Evolutionary conservation across 2,329 filamentous ascomycete genomes (phyloP), one percentile per base, ranked within the genome.

Genomic region (Lachnellula suecica): DNA sequence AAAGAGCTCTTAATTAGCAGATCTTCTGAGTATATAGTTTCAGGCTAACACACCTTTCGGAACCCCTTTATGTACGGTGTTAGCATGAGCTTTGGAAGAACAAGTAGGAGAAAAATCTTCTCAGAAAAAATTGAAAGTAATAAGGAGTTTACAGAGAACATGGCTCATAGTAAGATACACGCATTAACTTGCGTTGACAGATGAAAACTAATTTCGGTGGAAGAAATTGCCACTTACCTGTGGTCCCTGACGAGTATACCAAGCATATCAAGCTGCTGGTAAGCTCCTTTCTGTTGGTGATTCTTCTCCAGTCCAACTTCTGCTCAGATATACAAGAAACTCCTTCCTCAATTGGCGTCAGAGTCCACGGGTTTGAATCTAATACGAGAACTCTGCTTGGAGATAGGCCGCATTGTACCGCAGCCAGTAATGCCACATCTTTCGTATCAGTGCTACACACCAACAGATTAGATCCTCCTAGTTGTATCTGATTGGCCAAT

Each of bases 161-260:
- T n/a, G n/a, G n/a, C 69, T 69, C 27, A 77, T 73, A 11, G 57
- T 57, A 59, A 27, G 10, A 8, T 5, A 17, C 4, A 44, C n/a
- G n/a, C 19, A 17, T 44, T 17, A 44, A 23, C n/a, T 42, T 13
- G 22, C 23, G 22, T 15, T n/a, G 15, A 29, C 19, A 6, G 38
- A 10, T n/a, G 17, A 15, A 5, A n/a, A 15, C 10, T 13, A 19
- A n/a, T 13, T 19, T 6, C 41, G 20, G 91, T 88, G n/a, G n/a
- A n/a, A n/a, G n/a, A 24, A 90, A 90, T 69, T 95, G 95, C 10
- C 90, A 88, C 4, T 90, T 76, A 7, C 90, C 90, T 0, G 91
- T 95, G 1, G 90, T 95, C 4, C 90, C 86, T 22, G 81, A 85
- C 57, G 83, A 88, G 71, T 93, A 94, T 67, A 94, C 92, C 54